phyloP scores from a whole-genome alignment of 768 basidiomycete genomes.

The Flagelloscypha sp. region DNA sequence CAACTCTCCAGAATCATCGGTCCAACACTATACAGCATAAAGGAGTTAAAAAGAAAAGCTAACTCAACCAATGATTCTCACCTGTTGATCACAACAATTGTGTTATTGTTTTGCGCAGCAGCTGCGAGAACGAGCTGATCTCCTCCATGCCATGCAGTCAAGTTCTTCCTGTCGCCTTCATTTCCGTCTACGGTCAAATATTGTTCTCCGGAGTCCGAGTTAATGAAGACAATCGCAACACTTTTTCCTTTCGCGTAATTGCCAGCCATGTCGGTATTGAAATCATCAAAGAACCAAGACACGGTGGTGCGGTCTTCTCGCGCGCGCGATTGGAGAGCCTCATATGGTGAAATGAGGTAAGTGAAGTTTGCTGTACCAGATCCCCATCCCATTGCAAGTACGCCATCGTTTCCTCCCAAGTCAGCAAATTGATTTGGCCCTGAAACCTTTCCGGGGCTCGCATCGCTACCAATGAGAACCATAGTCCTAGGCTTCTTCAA shows the following conservation, averaged over 20 bases:
- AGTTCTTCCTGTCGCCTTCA: slow-evolving; percentile 63
- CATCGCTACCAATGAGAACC: slow-evolving; percentile 55
- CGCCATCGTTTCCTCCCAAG: slow-evolving; percentile 54
- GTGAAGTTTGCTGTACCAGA: slow-evolving; percentile 74
- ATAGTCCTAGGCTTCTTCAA: slow-evolving; percentile 51
- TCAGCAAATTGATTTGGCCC: slow-evolving; percentile 71
- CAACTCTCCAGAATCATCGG: slow-evolving; percentile 55
- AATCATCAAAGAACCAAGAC: slow-evolving; percentile 66
- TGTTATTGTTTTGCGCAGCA: slow-evolving; percentile 58
- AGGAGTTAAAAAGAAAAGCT: too few species aligned
- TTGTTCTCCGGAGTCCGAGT: slow-evolving; percentile 77
- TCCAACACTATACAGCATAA: too few species aligned
- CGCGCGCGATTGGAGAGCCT: slow-evolving; percentile 72
- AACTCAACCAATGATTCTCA: too few species aligned
- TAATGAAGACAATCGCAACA: slow-evolving; percentile 74
- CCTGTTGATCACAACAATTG: slow-evolving; percentile 63
- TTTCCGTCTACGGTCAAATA: slow-evolving; percentile 79
- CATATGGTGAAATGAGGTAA: slow-evolving; percentile 76
- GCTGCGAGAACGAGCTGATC: slow-evolving; percentile 66
- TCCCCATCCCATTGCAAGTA: slow-evolving; percentile 91
- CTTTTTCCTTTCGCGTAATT: slow-evolving; percentile 41
- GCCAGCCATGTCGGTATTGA: slow-evolving; percentile 43
- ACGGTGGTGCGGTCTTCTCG: slow-evolving; percentile 56
- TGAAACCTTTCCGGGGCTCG: slow-evolving; percentile 49
- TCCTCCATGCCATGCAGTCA: slow-evolving; percentile 69